phyloP scores from a whole-genome alignment of 2,329 filamentous ascomycete genomes.

The Lachnellula occidentalis region DNA sequence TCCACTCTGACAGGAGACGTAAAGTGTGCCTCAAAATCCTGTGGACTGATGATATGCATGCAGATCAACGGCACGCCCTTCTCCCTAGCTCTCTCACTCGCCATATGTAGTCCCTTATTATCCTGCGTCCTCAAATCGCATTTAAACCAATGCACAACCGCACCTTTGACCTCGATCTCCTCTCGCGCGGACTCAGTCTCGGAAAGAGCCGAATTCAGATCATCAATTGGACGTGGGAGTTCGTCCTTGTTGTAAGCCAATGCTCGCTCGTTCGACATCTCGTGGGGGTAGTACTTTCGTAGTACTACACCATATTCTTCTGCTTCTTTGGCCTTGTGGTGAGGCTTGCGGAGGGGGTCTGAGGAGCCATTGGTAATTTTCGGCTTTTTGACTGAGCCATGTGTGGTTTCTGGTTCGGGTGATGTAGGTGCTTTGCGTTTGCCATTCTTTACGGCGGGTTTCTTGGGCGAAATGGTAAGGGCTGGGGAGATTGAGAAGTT shows the following conservation, averaged over 20 bases:
- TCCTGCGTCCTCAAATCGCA: slow-evolving; percentile 69
- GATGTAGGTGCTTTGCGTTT: slow-evolving; percentile 25
- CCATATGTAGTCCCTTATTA: slow-evolving; percentile 65
- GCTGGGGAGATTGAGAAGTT: slow-evolving; percentile 3
- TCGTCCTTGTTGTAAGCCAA: slow-evolving; percentile 65
- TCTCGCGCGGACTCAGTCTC: slow-evolving; percentile 53
- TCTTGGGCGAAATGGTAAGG: slow-evolving; percentile 21
- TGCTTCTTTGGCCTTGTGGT: slow-evolving; percentile 32
- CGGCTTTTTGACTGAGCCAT: slow-evolving; percentile 18
- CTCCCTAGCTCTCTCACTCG: slow-evolving; percentile 60
- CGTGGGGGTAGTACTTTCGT: slow-evolving; percentile 73
- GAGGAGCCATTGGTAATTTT: slow-evolving; percentile 17
- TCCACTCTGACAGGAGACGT: slow-evolving; percentile 70
- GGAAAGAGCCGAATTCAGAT: slow-evolving; percentile 54
- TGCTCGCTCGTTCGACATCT: slow-evolving; percentile 79
- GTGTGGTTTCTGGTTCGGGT: slow-evolving; percentile 4
- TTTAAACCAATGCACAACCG: slow-evolving; percentile 89
- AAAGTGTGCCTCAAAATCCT: slow-evolving; percentile 79
- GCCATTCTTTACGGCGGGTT: slow-evolving; percentile 9
- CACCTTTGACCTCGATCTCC: slow-evolving; percentile 47
- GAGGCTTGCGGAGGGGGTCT: slow-evolving; percentile 22
- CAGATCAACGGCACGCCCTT: slow-evolving; percentile 67
- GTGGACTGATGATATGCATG: slow-evolving; percentile 73
- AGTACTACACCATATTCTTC: slow-evolving; percentile 58
- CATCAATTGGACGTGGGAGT: slow-evolving; percentile 67